Evolutionary conservation across 148 eudicot genomes (phyloP).

Genomic region (Diospyros lotus): DNA sequence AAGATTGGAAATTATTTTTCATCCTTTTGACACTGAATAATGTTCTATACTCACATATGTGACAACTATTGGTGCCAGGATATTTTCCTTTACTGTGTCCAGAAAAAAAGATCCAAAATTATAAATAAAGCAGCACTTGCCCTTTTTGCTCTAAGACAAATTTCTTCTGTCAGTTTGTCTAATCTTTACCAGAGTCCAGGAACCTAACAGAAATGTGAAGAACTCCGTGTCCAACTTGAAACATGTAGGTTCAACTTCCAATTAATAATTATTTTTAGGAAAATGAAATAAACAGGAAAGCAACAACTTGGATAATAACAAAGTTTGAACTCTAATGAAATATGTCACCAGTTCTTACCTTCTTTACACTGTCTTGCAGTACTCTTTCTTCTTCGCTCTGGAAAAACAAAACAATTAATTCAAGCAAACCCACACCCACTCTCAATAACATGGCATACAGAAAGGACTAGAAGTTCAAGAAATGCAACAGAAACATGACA

Average conservation of each 20-base stretch:
- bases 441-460: background rate
- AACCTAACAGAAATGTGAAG: background rate
- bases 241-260: background rate
- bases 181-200: background rate
- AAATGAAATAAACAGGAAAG: background rate
- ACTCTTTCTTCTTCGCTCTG: conserved; percentile 91
- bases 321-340: background rate
- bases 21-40: no score
- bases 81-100: no score
- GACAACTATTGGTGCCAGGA: no score
- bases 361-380: conserved; percentile 47
- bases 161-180: background rate
- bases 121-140: no score
- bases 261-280: background rate
- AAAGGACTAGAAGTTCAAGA: background rate
- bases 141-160: background rate
- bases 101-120: no score
- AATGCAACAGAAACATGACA: background rate
- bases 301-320: background rate
- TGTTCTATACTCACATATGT: no score
- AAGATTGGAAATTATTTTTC: no score
- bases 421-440: background rate
- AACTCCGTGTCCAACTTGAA: background rate
- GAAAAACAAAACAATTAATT: conserved; percentile 6
- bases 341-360: conserved; percentile 37